These are phyloP conservation scores for Nigrograna mackinnonii DNA, from an alignment of 2,329 filamentous ascomycete genomes.

Conservation along the genomic window DNA sequence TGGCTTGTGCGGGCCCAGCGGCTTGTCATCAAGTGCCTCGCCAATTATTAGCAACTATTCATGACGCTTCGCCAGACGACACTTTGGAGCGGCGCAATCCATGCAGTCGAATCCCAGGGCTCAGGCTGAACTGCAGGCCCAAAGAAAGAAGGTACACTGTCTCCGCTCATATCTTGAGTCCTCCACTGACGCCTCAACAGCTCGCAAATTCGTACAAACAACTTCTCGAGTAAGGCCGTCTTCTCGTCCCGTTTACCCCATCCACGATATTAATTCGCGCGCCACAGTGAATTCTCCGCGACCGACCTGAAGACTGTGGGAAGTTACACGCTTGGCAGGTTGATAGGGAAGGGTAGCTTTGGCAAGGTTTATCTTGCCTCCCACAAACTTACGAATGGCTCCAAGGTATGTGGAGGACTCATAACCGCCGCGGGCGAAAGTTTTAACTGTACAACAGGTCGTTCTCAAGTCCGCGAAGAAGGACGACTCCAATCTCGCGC, in stretches of 20 bases:
- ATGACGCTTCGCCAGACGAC: slow-evolving; percentile 39
- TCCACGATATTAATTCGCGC: slow-evolving; percentile 18
- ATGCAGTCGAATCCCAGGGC: slow-evolving; percentile 51
- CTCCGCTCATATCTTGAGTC: slow-evolving; percentile 3
- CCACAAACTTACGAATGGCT: slow-evolving; percentile 98
- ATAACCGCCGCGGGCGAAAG: neutral
- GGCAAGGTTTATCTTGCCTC: slow-evolving; percentile 96
- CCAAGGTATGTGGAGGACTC: slow-evolving; percentile 68
- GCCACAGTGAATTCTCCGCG: slow-evolving; percentile 83
- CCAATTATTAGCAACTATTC: slow-evolving; percentile 26
- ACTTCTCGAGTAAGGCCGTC: slow-evolving; percentile 76
- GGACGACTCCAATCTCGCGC: slow-evolving; percentile 90
- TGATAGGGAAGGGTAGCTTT: slow-evolving; percentile 98
- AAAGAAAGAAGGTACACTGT: slow-evolving; percentile 59
- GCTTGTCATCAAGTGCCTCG: slow-evolving; percentile 22
- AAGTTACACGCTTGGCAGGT: slow-evolving; percentile 87
- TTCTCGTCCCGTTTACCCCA: slow-evolving; percentile 4
- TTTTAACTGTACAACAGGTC: slow-evolving; percentile 62
- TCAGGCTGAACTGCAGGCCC: slow-evolving; percentile 62
- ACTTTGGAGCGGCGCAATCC: slow-evolving; percentile 38
- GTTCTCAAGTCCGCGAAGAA: slow-evolving; percentile 98
- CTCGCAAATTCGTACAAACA: slow-evolving; percentile 97
- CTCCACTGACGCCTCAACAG: slow-evolving; percentile 50
- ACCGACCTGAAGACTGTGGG: slow-evolving; percentile 90
- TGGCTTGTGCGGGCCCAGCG: slow-evolving; percentile 26